Conservation (phyloP, 1,284 basidiomycete genomes). For the Afroboletus lepidellus region DNA sequence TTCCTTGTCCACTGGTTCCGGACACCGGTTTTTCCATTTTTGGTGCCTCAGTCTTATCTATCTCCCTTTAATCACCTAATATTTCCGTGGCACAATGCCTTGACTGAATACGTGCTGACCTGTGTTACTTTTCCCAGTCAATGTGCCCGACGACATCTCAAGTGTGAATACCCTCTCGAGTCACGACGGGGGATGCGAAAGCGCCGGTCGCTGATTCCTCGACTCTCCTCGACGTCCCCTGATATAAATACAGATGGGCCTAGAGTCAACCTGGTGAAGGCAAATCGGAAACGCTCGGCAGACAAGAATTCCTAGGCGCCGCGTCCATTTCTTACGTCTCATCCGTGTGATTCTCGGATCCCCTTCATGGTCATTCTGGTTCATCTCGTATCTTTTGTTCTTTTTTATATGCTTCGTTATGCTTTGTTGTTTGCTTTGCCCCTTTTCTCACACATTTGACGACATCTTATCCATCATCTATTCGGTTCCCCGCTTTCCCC, state of each 20-base stretch:
- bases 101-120: conserved; percentile 16
- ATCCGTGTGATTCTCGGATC: conserved; percentile 10
- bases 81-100: conserved; percentile 19
- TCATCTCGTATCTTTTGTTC: conserved; percentile 4
- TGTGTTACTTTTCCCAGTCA: conserved; percentile 43
- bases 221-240: conserved; percentile 26
- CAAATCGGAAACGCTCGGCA: conserved; percentile 28
- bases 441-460: conserved; percentile 3
- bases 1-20: conserved; percentile 11
- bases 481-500: conserved; percentile 14
- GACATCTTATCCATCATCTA: conserved; percentile 30
- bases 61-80: conserved; percentile 24
- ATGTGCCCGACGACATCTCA: conserved; percentile 56
- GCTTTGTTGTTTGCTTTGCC: conserved; percentile 15
- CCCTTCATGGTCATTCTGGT: background rate
- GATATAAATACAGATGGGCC: conserved; percentile 25
- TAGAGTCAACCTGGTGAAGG: conserved; percentile 21
- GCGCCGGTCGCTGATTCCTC: conserved; percentile 40
- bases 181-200: conserved; percentile 59
- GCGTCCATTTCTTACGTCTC: conserved; percentile 6
- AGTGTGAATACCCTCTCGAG: conserved; percentile 59
- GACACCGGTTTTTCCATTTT: conserved; percentile 9
- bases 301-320: conserved; percentile 26
- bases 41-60: conserved; percentile 1
- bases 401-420: conserved; percentile 16